Evolutionary conservation across 1,284 basidiomycete genomes (phyloP).

Genomic region (Ceratobasidium sp.): DNA sequence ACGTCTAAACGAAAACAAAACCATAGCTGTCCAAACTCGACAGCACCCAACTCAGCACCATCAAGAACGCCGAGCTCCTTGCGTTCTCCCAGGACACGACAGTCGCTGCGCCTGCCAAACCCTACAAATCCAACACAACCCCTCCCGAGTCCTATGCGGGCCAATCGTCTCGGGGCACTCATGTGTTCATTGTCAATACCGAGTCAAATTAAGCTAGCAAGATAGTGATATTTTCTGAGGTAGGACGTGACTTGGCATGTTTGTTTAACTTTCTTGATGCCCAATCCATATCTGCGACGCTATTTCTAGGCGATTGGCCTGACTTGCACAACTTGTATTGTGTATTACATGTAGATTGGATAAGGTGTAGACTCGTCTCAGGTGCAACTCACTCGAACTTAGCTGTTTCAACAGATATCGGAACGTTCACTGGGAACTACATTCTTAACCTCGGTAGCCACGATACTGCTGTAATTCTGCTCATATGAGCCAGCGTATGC

Average conservation of each 20-base stretch:
- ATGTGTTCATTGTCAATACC: slow-evolving; percentile 64
- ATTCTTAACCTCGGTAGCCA: slow-evolving; percentile 56
- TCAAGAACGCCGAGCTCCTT: slow-evolving; percentile 61
- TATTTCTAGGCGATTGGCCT: slow-evolving; percentile 1
- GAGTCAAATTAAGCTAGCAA: slow-evolving; percentile 52
- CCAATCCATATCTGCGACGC: background rate
- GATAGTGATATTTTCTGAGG: slow-evolving; percentile 30
- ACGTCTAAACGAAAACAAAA: too few relatives aligned
- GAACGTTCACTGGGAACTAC: slow-evolving; percentile 54
- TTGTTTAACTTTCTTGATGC: background rate
- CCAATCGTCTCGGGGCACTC: slow-evolving; percentile 57
- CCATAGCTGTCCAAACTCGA: slow-evolving; percentile 55
- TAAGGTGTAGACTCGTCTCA: slow-evolving; percentile 21
- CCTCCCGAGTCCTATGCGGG: slow-evolving; percentile 63
- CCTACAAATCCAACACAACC: slow-evolving; percentile 57
- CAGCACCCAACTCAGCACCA: slow-evolving; percentile 55
- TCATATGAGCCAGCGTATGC: slow-evolving; percentile 45
- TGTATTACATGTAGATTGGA: slow-evolving; percentile 65
- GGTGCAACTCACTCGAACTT: background rate
- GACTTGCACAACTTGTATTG: slow-evolving; percentile 52
- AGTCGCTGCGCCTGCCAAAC: slow-evolving; percentile 57
- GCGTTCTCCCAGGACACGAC: slow-evolving; percentile 62
- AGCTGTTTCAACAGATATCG: slow-evolving; percentile 50
- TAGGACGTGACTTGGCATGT: background rate
- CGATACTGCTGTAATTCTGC: slow-evolving; percentile 60